A percentile compares a stretch with the other conserved stretches of the same genome.
Conservation (phyloP, 352 stramenopile species). For the Globisporangium heterothallicum region DNA sequence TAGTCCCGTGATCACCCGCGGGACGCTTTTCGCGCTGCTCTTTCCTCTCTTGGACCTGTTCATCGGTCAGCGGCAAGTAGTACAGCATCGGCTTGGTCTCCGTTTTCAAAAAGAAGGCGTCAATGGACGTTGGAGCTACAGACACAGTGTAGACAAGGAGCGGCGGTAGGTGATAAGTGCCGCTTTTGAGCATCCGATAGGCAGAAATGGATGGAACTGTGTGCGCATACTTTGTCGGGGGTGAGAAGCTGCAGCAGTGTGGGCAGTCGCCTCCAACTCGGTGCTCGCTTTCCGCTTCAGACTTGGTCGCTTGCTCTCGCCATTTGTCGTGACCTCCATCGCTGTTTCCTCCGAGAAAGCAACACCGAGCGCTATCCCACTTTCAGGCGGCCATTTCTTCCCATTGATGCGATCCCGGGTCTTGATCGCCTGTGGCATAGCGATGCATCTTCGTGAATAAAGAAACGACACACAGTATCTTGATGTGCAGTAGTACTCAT, state of each 20-base stretch:
- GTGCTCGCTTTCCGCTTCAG: slow-evolving; percentile 22
- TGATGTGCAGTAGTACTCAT: too few species aligned
- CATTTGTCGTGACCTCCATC: slow-evolving; percentile 40
- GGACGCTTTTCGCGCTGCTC: slow-evolving; percentile 4
- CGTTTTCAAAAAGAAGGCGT: slow-evolving; percentile 78
- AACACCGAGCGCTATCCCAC: slow-evolving; percentile 36
- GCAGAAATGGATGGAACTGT: too few species aligned
- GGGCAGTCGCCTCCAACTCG: slow-evolving; percentile 11
- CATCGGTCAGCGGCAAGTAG: slow-evolving; percentile 69
- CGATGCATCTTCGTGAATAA: too few species aligned
- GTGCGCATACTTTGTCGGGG: too few species aligned
- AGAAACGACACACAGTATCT: too few species aligned
- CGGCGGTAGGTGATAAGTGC: too few species aligned
- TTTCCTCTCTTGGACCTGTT: slow-evolving; percentile 52
- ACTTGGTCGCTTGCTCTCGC: slow-evolving; percentile 13
- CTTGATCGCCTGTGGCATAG: slow-evolving; percentile 53
- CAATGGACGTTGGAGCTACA: slow-evolving; percentile 38
- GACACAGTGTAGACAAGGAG: neutral
- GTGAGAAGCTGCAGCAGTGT: too few species aligned
- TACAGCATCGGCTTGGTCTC: slow-evolving; percentile 73
- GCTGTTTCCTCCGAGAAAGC: slow-evolving; percentile 35
- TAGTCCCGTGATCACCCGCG: neutral
- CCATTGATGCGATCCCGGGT: slow-evolving; percentile 44
- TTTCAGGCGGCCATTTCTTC: slow-evolving; percentile 60
- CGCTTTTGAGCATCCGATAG: too few species aligned